phyloP scores from a whole-genome alignment of 2,329 filamentous ascomycete genomes.

The Ophiocordyceps sinensis region DNA sequence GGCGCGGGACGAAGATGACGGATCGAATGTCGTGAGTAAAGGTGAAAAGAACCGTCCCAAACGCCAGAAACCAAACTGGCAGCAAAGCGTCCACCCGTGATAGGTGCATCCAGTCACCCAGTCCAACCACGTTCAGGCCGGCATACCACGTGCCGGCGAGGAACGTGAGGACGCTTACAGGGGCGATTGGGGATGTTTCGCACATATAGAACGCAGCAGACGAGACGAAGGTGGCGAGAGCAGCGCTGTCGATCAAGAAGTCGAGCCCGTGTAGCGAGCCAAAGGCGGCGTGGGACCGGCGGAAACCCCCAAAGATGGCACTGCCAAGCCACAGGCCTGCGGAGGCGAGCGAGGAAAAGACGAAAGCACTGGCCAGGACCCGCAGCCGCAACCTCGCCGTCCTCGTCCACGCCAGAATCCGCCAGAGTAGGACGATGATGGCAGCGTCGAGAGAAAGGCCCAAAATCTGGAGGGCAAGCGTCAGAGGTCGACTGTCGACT shows the following conservation, averaged over 20 bases:
- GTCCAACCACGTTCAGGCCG: constrained; percentile 18
- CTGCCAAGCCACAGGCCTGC: constrained; percentile 21
- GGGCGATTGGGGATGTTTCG: constrained; percentile 28
- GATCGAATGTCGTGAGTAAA: constrained; percentile 28
- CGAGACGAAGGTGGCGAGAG: constrained; percentile 27
- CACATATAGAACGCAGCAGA: constrained; percentile 31
- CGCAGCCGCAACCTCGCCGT: constrained; percentile 32
- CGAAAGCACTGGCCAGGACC: constrained; percentile 27
- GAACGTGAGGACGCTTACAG: constrained; percentile 28
- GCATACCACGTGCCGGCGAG: constrained; percentile 23
- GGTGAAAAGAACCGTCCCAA: constrained; percentile 27
- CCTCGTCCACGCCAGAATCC: constrained; percentile 34
- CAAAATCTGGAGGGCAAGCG: constrained; percentile 26
- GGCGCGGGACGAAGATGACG: constrained; percentile 27
- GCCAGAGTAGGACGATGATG: constrained; percentile 34
- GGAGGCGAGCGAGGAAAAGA: constrained; percentile 23
- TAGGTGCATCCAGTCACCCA: constrained; percentile 31
- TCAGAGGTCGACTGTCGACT: constrained; percentile 21
- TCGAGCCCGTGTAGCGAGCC: constrained; percentile 34
- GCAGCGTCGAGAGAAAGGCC: constrained; percentile 31
- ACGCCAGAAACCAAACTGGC: constrained; percentile 22
- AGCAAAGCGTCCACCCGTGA: constrained; percentile 20
- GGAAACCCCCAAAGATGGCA: constrained; percentile 12
- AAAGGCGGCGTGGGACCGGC: constrained; percentile 15
- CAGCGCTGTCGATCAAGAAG: constrained; percentile 30